A percentile compares a stretch with the other conserved stretches of the same genome.
phyloP scores from a whole-genome alignment of 2,329 filamentous ascomycete species.

The Fonsecaea pedrosoi region DNA sequence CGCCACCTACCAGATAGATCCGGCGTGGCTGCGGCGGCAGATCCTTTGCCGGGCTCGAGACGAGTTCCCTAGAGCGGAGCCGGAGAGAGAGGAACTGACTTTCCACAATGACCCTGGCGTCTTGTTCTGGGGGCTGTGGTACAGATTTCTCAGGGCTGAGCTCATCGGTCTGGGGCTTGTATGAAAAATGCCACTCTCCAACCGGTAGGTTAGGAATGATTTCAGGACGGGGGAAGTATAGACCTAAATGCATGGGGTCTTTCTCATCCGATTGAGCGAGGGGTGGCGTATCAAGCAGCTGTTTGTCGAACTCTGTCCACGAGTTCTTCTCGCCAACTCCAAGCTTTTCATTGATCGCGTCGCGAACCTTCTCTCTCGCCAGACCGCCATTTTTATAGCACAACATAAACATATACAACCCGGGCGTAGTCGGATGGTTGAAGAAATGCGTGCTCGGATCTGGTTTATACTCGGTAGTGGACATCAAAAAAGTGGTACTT shows the following conservation, averaged over 20 bases:
- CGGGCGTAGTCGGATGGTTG: conserved; percentile 90
- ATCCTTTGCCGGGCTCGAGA: conserved; percentile 60
- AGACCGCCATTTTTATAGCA: conserved; percentile 99
- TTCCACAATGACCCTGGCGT: conserved; percentile 87
- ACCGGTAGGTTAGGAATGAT: conserved; percentile 90
- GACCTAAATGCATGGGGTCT: conserved; percentile 77
- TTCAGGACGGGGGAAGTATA: conserved; percentile 95
- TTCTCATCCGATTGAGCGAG: conserved; percentile 65
- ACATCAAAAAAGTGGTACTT: conserved; percentile 97
- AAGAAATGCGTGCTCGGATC: conserved; percentile 96
- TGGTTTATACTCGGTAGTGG: conserved; percentile 86
- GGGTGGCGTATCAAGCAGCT: conserved; percentile 70
- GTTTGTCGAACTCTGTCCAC: conserved; percentile 83
- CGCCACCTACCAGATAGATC: conserved; percentile 93
- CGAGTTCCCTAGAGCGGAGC: conserved; percentile 79
- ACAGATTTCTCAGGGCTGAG: conserved; percentile 60
- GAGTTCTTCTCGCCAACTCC: conserved; percentile 57
- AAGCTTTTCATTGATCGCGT: conserved; percentile 69
- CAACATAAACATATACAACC: conserved; percentile 99
- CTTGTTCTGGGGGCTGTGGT: conserved; percentile 68
- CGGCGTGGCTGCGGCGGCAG: conserved; percentile 84
- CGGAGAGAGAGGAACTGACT: conserved; percentile 93
- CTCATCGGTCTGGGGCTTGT: conserved; percentile 55
- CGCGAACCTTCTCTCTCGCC: conserved; percentile 86
- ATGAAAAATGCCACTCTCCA: conserved; percentile 85